Base-by-base conservation (phyloP, 2,329 filamentous ascomycete species). In the Teratosphaeria zuluensis region DNA sequence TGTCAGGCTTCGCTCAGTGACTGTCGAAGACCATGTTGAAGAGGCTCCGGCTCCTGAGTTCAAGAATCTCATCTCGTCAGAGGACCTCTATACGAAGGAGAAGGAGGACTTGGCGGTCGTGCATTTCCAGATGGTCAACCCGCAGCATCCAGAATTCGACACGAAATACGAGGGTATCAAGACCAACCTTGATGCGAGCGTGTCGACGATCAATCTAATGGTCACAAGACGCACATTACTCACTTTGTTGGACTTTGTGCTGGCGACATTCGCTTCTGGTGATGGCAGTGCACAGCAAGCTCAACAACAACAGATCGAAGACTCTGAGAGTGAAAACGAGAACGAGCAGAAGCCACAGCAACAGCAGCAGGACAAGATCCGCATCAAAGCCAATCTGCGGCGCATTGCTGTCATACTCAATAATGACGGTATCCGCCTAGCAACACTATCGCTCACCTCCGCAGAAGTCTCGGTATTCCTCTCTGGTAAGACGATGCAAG, bases 61-160 rank as follows among this genome's bases (percentile, higher is more conserved):
- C 79, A 96, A 94, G 74, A 92, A 92, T 30, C 95, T 99, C 55
- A 84, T 99, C n/a, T 95, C 92, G 0, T 96, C 94, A 0, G 92
- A 95, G 68, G 85, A 87, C 30, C 82, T 80, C 48, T 77, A 81
- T 58, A 75, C 86, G 53, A 84, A 88, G 59, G 85, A 89, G 61
- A 84, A 89, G 60, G 90, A 85, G 62, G 84, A 95, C 65, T 81
- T 99, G 12, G 89, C 99, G 65, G 85, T 87, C 56, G 82, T 99
- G 66, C 96, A 92, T 68, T 95, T 96, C 68, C 81, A 90, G 61
- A 90, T 88, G 70, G 90, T 97, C 59, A 96, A 94, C 67, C 87
- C 84, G 33, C 84, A 90, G 55, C 97, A 94, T 1, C 95, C 95
- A 0, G 92, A 99, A 69, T 96, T 97, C 68, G 86, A 91, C 80